These are phyloP conservation scores for Populus hybrid DNA, from an alignment of 441 rosid species.

Conservation along the genomic window DNA sequence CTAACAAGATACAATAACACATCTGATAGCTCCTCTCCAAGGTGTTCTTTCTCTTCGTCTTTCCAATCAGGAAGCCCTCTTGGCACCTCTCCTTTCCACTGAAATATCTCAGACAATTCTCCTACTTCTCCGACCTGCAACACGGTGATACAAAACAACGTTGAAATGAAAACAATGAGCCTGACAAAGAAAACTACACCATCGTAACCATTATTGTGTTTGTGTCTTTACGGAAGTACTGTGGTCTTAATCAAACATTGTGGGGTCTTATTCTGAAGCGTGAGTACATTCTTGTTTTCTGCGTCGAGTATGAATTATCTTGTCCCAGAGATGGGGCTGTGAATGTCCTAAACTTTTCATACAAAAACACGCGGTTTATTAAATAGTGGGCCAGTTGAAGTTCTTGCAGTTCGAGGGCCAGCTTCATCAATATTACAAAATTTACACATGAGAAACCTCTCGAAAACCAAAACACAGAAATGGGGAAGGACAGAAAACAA, in stretches of 20 bases:
- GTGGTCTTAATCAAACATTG: background rate
- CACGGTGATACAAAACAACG: background rate
- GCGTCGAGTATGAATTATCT: background rate
- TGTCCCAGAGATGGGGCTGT: background rate
- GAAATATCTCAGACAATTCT: conserved; percentile 38
- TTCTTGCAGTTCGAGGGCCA: background rate
- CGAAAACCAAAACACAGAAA: background rate
- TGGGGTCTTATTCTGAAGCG: background rate
- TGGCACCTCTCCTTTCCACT: conserved; percentile 43
- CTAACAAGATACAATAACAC: conserved; percentile 38
- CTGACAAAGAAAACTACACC: background rate
- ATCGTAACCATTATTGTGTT: background rate
- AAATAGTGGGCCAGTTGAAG: background rate
- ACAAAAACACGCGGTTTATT: background rate
- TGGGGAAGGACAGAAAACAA: background rate
- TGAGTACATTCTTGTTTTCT: background rate
- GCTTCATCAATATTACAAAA: background rate
- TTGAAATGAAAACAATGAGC: background rate
- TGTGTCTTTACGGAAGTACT: background rate
- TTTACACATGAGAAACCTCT: background rate
- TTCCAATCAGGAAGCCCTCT: conserved; percentile 37
- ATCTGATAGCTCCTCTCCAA: conserved; percentile 41
- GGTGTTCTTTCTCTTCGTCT: conserved; percentile 30
- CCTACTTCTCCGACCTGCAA: conserved; percentile 37
- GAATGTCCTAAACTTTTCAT: background rate